Percentiles rank a stretch among this genome's conserved stretches.
Evolutionary conservation across 1,284 basidiomycete species (phyloP).

Genomic region (Cutaneotrichosporon cyanovorans): DNA sequence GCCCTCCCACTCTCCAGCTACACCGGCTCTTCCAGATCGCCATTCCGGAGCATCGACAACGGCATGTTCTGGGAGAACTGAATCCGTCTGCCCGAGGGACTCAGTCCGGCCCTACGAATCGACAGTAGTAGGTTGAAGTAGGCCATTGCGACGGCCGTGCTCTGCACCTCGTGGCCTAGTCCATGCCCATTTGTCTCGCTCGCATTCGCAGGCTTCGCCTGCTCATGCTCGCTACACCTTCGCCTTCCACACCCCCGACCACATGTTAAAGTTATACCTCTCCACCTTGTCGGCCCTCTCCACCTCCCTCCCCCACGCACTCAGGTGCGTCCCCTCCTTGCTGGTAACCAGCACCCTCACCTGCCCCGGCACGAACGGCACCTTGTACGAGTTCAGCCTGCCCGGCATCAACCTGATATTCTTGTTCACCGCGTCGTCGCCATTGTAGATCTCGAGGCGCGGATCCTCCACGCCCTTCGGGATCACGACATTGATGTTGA

Average conservation of each 20-base stretch:
- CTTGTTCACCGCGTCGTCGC: neutral
- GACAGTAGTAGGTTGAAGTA: no score
- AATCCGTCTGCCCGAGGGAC: no score
- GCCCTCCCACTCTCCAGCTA: no score
- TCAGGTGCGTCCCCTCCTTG: conserved; percentile 18
- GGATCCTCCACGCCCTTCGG: conserved; percentile 9
- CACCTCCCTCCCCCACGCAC: conserved; percentile 28
- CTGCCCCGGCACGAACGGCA: conserved; percentile 31
- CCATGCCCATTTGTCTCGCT: no score
- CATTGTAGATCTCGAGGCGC: conserved; percentile 19
- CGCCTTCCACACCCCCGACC: conserved; percentile 33
- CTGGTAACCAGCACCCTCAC: conserved; percentile 29
- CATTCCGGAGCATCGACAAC: no score
- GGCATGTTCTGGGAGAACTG: no score
- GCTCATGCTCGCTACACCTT: neutral
- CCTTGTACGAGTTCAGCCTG: conserved; percentile 19
- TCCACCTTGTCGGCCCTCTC: neutral
- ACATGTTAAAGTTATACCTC: conserved; percentile 44
- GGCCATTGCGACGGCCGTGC: no score
- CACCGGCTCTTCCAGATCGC: no score
- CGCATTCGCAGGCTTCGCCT: no score
- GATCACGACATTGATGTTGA: conserved; percentile 33
- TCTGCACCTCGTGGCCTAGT: no score
- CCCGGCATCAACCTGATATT: conserved; percentile 13
- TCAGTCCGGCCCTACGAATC: no score